Evolutionary conservation across 2,329 filamentous ascomycete species (phyloP), one percentile per base, ranked within the genome.

Genomic region (Didymosphaeria variabile): DNA sequence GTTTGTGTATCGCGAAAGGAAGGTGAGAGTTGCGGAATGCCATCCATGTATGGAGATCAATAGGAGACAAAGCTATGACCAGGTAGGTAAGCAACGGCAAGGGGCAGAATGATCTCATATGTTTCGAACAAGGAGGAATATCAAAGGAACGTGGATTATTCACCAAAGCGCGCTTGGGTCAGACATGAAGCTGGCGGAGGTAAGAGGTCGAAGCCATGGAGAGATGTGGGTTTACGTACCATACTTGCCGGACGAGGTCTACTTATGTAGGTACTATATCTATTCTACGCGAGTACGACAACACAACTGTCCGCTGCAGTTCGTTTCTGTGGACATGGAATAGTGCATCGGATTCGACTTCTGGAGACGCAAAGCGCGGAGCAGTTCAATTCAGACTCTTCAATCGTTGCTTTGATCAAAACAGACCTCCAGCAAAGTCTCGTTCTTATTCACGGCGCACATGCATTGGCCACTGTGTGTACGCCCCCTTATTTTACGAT

Each of bases 1-100:
- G 42, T 45, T 23, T 45, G 42, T 45, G 19, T 21, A 45, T 45
- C 42, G 42, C 19, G 42, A 45, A 45, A 45, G 42, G 42, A 45
- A 45, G 42, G 42, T 45, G 42, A 45, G 42, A 21, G 19, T 45
- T 23, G 7, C 21, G 42, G 42, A 45, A 45, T 45, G 42, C 19
- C 42, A 45, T 21, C 42, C 42, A 21, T 45, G 42, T 45, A 23
- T 19, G 6, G 42, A 19, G 12, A 45, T 23, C 42, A 45, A 45
- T 13, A 45, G 19, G 42, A 45, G 42, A 45, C 42, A 9, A 23
- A 21, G 19, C 42, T 45, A 45, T 45, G 42, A 45, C 42, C 10
- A 45, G 42, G 42, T 45, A 21, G 42, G 42, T 23, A 45, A 45
- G 19, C 19, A 45, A 21, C 21, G 23, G 42, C 19, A 45, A 45